Evolutionary conservation across 2,329 filamentous ascomycete species (phyloP).

Genomic region (Scedosporium aurantiacum): DNA sequence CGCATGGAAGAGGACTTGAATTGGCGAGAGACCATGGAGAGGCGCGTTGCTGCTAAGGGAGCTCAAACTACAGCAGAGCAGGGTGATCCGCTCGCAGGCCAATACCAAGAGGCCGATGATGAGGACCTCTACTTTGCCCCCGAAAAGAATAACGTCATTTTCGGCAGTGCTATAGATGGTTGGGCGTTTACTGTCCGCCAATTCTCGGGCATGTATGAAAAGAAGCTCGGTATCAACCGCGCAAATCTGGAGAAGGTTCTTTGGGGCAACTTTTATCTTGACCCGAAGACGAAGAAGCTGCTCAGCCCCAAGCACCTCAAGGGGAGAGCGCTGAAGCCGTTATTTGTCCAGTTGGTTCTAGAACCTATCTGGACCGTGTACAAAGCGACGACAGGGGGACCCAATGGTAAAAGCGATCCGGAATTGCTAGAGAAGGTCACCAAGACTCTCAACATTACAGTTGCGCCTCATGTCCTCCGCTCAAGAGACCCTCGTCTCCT

Average conservation of each 20-base stretch:
- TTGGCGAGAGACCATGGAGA: conserved; percentile 89
- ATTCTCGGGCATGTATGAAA: conserved; percentile 88
- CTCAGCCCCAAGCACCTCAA: conserved; percentile 86
- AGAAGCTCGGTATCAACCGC: conserved; percentile 91
- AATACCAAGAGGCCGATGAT: conserved; percentile 83
- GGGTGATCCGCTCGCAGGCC: conserved; percentile 12
- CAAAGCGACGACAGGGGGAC: conserved; percentile 73
- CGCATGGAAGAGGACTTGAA: conserved; percentile 97
- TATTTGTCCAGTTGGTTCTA: conserved; percentile 94
- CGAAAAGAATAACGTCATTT: conserved; percentile 98
- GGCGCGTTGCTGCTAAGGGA: conserved; percentile 62
- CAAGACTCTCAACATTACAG: conserved; percentile 74
- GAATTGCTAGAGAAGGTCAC: conserved; percentile 84
- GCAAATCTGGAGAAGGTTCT: conserved; percentile 81
- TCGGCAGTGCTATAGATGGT: conserved; percentile 94
- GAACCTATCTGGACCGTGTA: conserved; percentile 97
- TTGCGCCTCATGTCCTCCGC: conserved; percentile 73
- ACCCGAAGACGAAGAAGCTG: conserved; percentile 93
- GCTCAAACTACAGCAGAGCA: conserved; percentile 15
- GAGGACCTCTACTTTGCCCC: conserved; percentile 97
- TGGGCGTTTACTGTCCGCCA: conserved; percentile 97
- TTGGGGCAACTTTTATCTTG: conserved; percentile 94
- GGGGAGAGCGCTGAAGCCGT: conserved; percentile 80
- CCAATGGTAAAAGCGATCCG: conserved; percentile 73
- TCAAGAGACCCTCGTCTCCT: conserved; percentile 76